Percentiles rank a stretch among this genome's conserved stretches.
These are phyloP conservation scores for Huntiella savannae DNA, from an alignment of 2,329 filamentous ascomycete species.

Conservation along the genomic window DNA sequence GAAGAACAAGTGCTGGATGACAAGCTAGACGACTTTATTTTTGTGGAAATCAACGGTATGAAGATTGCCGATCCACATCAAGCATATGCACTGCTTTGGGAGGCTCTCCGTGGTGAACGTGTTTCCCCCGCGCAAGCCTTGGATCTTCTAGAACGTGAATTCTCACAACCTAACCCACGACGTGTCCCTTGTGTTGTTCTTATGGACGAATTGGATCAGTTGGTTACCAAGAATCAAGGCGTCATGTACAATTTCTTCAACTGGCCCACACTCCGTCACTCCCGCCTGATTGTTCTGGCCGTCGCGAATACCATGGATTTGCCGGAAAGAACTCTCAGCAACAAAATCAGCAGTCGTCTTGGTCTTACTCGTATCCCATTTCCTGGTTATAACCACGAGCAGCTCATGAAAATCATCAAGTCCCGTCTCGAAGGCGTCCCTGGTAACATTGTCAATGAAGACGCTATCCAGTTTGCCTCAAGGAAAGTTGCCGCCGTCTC, in stretches of 20 bases:
- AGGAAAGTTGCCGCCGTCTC: slow-evolving; percentile 93
- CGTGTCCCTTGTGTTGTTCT: slow-evolving; percentile 88
- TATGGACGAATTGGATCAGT: slow-evolving; percentile 95
- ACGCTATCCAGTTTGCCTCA: slow-evolving; percentile 89
- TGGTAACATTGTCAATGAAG: slow-evolving; percentile 74
- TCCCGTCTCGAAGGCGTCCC: slow-evolving; percentile 80
- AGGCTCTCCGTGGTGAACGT: slow-evolving; percentile 80
- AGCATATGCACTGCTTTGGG: slow-evolving; percentile 87
- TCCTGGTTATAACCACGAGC: slow-evolving; percentile 88
- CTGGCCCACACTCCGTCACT: slow-evolving; percentile 84
- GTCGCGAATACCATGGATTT: slow-evolving; percentile 99
- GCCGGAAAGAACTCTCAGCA: slow-evolving; percentile 85
- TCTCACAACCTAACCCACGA: slow-evolving; percentile 74
- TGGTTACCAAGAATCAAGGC: slow-evolving; percentile 96
- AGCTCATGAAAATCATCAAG: slow-evolving; percentile 92
- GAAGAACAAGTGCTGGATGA: slow-evolving; percentile 76
- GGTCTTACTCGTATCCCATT: slow-evolving; percentile 91
- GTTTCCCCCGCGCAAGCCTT: slow-evolving; percentile 84
- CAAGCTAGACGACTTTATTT: slow-evolving; percentile 94
- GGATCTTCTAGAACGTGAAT: slow-evolving; percentile 79
- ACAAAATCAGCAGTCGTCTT: slow-evolving; percentile 89
- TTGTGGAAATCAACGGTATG: slow-evolving; percentile 99
- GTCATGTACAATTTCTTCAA: slow-evolving; percentile 99
- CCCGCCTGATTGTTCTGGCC: slow-evolving; percentile 81
- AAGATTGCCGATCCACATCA: slow-evolving; percentile 97